phyloP scores from a whole-genome alignment of 805 yeast species.

The Hanseniaspora mollemarum region DNA sequence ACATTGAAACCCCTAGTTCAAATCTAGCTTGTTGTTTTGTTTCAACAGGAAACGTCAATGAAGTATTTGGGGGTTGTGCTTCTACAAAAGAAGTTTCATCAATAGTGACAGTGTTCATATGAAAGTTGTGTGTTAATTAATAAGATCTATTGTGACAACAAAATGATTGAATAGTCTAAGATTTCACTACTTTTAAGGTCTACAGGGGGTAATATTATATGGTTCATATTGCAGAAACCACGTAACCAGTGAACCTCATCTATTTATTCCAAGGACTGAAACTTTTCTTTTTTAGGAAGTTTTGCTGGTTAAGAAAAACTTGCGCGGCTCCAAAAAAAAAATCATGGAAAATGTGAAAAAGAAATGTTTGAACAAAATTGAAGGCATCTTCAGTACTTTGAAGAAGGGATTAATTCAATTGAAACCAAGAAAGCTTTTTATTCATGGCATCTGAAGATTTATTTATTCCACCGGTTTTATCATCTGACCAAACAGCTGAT shows the following conservation, averaged over 20 bases:
- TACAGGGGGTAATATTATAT: no score
- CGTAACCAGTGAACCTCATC: no score
- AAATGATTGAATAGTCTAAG: no score
- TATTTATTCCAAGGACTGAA: no score
- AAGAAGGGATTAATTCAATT: no score
- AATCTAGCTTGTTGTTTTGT: conserved; percentile 64
- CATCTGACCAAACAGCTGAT: conserved; percentile 64
- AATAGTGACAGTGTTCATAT: conserved; percentile 20
- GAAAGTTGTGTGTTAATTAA: no score
- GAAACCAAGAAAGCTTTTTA: background rate
- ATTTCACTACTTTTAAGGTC: no score
- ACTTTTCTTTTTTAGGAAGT: no score
- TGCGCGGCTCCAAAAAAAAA: background rate
- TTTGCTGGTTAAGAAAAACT: background rate
- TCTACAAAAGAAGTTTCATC: conserved; percentile 44
- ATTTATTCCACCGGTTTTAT: conserved; percentile 54
- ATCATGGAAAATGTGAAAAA: background rate
- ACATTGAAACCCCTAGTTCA: conserved; percentile 88
- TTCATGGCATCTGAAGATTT: conserved; percentile 1
- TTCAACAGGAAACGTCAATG: conserved; percentile 41
- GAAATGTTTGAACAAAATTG: background rate
- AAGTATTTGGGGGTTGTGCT: conserved; percentile 34
- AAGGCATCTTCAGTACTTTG: background rate
- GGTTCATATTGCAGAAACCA: no score
- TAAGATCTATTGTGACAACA: no score